Conservation (phyloP, 1,139 yeast species). For the Petasospora rhodanensis region DNA sequence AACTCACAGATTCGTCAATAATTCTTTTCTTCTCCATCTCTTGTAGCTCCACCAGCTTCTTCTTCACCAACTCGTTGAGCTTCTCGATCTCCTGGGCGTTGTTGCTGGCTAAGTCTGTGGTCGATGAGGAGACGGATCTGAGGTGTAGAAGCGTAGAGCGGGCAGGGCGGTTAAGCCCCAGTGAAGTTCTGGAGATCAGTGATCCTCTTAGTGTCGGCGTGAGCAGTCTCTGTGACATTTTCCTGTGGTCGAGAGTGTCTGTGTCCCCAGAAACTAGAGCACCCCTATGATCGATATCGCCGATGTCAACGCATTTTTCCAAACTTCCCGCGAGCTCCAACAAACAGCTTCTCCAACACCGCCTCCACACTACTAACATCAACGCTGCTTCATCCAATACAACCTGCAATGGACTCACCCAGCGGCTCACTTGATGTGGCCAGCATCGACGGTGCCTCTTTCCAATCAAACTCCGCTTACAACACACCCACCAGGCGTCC, state of each 20-base stretch:
- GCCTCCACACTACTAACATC: not conserved
- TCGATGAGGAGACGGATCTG: not conserved
- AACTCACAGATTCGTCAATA: constrained; percentile 15
- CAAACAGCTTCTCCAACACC: too few species aligned
- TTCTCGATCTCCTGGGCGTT: constrained; percentile 21
- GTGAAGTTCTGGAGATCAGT: not conserved
- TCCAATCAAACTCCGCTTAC: constrained; percentile 13
- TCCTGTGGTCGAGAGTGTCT: not conserved
- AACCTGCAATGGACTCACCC: constrained; percentile 3
- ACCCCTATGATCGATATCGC: not conserved
- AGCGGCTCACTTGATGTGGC: constrained; percentile 3
- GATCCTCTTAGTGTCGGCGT: not conserved
- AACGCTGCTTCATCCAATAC: not conserved
- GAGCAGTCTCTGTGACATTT: too few species aligned
- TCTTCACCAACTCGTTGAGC: constrained; percentile 17
- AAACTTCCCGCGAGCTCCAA: not conserved
- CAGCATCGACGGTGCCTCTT: constrained; percentile 14
- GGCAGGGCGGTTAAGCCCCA: not conserved
- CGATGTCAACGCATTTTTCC: not conserved
- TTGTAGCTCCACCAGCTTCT: constrained; percentile 18
- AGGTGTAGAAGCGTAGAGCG: not conserved
- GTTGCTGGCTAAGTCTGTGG: constrained; percentile 8
- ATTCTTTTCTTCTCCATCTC: constrained; percentile 12
- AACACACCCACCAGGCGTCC: constrained; percentile 12
- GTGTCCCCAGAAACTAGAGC: not conserved